Evolutionary conservation across 352 stramenopile species (phyloP).

Genomic region (Pythium brassicae): DNA sequence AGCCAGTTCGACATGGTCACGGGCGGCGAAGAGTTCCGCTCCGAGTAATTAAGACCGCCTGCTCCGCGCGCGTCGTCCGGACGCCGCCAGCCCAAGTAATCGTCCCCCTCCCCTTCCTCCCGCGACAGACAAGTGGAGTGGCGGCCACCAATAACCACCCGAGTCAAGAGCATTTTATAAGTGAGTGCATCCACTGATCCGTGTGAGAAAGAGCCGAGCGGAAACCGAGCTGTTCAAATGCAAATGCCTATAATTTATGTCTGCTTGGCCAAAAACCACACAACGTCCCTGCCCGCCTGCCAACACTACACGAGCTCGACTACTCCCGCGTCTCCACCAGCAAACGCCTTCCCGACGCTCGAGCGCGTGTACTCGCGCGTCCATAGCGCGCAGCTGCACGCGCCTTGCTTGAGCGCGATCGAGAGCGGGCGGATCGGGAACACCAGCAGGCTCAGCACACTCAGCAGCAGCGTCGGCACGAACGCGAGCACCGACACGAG

Average conservation of each 20-base stretch:
- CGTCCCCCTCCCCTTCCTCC: neutral
- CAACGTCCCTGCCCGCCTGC: neutral
- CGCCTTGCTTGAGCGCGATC: conserved; percentile 26
- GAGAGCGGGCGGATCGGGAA: conserved; percentile 57
- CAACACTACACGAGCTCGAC: conserved; percentile 31
- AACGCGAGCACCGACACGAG: conserved; percentile 55
- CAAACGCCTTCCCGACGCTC: conserved; percentile 48
- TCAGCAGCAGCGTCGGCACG: conserved; percentile 48
- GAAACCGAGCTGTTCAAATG: too few relatives aligned
- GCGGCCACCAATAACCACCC: neutral
- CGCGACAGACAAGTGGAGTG: neutral
- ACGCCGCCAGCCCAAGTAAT: conserved; percentile 2
- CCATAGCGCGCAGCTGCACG: conserved; percentile 48
- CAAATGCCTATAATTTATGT: too few relatives aligned
- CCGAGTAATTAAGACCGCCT: conserved; percentile 39
- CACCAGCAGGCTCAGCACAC: conserved; percentile 41
- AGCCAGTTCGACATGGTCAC: conserved; percentile 87
- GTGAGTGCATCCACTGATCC: neutral
- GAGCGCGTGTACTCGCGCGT: conserved; percentile 67
- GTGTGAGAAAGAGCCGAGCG: too few relatives aligned
- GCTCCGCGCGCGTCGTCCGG: neutral
- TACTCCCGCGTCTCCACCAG: conserved; percentile 15
- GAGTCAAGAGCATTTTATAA: neutral
- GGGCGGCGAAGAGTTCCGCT: conserved; percentile 81
- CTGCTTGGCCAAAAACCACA: neutral